These are phyloP conservation scores for Agrocybe pediades DNA, from an alignment of 768 basidiomycete species.

Conservation along the genomic window DNA sequence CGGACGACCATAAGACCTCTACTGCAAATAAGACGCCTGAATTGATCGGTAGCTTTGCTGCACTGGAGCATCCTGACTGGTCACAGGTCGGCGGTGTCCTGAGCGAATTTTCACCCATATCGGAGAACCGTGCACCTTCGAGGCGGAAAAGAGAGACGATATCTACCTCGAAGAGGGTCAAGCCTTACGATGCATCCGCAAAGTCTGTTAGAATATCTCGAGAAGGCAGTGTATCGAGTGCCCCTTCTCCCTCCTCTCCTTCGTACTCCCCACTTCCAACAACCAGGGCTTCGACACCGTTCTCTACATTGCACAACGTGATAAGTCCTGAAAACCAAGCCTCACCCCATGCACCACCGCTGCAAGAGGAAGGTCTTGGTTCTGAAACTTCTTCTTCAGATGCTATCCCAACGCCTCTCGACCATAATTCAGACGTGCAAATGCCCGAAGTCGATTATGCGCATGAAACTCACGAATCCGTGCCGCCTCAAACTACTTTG, in stretches of 20 bases:
- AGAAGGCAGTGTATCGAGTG: conserved; percentile 56
- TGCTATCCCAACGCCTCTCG: conserved; percentile 43
- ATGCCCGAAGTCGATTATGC: conserved; percentile 35
- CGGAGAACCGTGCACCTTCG: conserved; percentile 40
- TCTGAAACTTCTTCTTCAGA: conserved; percentile 52
- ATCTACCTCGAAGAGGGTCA: conserved; percentile 43
- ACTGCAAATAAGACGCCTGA: conserved; percentile 34
- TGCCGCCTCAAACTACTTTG: conserved; percentile 12
- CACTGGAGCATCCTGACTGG: conserved; percentile 52
- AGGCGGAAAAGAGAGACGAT: conserved; percentile 51
- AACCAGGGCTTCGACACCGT: conserved; percentile 49
- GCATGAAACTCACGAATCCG: conserved; percentile 10
- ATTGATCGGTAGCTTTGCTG: conserved; percentile 31
- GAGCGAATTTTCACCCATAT: conserved; percentile 26
- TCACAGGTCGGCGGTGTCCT: conserved; percentile 32
- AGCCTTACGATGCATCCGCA: conserved; percentile 63
- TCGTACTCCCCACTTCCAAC: conserved; percentile 44
- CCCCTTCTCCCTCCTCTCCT: conserved; percentile 47
- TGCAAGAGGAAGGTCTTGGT: conserved; percentile 39
- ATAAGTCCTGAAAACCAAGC: conserved; percentile 27
- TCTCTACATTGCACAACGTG: conserved; percentile 32
- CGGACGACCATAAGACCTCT: conserved; percentile 96
- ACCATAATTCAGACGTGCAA: conserved; percentile 39
- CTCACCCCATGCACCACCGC: conserved; percentile 29
- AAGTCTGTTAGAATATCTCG: conserved; percentile 48